These are phyloP conservation scores for Entomortierella parvispora DNA, from an alignment of 192 early-diverging fungal genomes.

Conservation along the genomic window DNA sequence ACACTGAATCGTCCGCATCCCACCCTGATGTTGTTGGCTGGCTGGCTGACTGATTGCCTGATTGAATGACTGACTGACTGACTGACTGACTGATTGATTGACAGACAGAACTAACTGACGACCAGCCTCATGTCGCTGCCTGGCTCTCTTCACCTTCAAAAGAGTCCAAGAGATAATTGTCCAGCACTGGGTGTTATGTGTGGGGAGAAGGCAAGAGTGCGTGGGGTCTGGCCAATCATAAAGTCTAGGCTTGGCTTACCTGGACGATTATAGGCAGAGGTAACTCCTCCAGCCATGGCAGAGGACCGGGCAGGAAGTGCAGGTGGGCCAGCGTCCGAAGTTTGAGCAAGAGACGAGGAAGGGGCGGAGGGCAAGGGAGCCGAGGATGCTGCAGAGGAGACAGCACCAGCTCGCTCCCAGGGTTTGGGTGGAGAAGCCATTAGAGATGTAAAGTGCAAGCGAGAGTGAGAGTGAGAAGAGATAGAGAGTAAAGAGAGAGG, in stretches of 20 bases:
- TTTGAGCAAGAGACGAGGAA: conserved; percentile 25
- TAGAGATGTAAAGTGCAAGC: not conserved
- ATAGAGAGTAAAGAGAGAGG: not conserved
- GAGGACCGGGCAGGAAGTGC: conserved; percentile 54
- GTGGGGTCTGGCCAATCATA: no score
- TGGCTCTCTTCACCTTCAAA: no score
- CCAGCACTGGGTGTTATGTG: no score
- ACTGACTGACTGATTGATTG: no score
- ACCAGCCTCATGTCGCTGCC: no score
- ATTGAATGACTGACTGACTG: no score
- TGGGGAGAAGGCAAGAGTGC: no score
- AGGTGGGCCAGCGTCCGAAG: conserved; percentile 49
- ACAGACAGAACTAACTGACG: no score
- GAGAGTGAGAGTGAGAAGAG: conserved; percentile 1
- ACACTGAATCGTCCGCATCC: no score
- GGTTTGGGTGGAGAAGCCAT: conserved; percentile 78
- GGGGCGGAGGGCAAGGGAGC: conserved; percentile 33
- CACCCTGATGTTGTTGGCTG: no score
- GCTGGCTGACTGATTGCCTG: no score
- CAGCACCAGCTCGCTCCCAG: conserved; percentile 73
- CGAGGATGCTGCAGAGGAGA: conserved; percentile 43
- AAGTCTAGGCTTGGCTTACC: conserved; percentile 36
- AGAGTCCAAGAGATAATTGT: no score
- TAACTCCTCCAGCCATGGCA: conserved; percentile 19
- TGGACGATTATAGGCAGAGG: conserved; percentile 23